These are phyloP conservation scores for Spergularia marina DNA, from an alignment of 148 eudicot genomes.

Conservation along the genomic window DNA sequence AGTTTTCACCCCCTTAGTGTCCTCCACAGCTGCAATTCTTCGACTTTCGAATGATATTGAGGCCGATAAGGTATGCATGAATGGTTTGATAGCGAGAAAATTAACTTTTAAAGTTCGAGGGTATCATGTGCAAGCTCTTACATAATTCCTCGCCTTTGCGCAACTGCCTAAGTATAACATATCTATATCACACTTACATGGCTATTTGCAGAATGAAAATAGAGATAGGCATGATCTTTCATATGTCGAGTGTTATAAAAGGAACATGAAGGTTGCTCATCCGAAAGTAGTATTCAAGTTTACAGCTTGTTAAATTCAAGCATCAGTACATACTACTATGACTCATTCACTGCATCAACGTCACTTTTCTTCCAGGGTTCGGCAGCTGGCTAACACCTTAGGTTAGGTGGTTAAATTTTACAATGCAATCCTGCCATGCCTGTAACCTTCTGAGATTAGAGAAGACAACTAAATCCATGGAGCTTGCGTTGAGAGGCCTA, in stretches of 20 bases:
- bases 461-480: background rate
- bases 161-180: background rate
- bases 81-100: too few relatives aligned
- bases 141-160: background rate
- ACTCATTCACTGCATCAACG: background rate
- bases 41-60: constrained; percentile 71
- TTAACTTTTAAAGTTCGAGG: too few relatives aligned
- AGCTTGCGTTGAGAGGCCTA: background rate
- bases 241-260: constrained; percentile 47
- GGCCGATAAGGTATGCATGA: constrained; percentile 40
- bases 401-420: background rate
- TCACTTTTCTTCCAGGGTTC: background rate
- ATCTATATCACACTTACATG: background rate
- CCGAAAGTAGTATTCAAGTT: constrained; percentile 13
- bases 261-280: constrained; percentile 34
- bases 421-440: background rate
- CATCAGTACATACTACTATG: background rate
- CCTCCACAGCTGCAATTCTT: constrained; percentile 45
- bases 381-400: background rate
- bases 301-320: background rate
- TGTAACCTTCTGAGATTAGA: background rate
- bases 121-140: background rate
- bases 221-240: constrained; percentile 62
- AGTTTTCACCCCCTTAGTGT: constrained; percentile 25
- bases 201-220: constrained; percentile 42